Base-by-base conservation (phyloP, 306 rosid species). In the Boehmeria nivea region DNA sequence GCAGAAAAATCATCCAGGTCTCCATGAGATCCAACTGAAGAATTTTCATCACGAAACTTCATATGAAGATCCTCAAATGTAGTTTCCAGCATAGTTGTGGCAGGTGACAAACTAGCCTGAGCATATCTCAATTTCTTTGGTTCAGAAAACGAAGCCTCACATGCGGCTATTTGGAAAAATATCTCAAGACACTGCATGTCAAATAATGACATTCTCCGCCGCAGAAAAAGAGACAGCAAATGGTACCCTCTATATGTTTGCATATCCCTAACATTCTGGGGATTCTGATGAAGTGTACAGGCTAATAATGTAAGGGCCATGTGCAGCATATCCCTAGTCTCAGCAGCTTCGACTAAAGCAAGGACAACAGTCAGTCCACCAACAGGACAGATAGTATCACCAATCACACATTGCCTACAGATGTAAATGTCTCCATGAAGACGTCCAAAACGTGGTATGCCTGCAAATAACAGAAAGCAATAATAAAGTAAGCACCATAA, bases 391-490 rank as follows among this genome's bases (percentile, higher is more conserved):
- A 93, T 77, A 39, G 82, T 83, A 66, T 88, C 94, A 31, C 99
- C 99, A 73, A 93, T 85, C 67, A 87, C 83, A 57, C 84, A 75
- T 70, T 85, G 94, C 75, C 81, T 85, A 63, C 99, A 93, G 44
- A 93, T 46, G 71, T 71, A 83, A 70, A 74, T 69, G 65, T 93
- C 88, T 63, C 99, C 99, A 72, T 81, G 79, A 59, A 93, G 89
- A 66, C 95, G 99, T 74, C 99, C 99, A 85, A 83, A 81, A 34
- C 99, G 99, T 7, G 99, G 99, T 75, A 93, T 93, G 77, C 99
- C 99, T 93, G 78, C 67, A 76, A 15, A 42, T 58, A 42, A 26
- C 23, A 63, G 63, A 50, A 57, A 38, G 57, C 64, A 50, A 60
- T 48, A 69, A 54, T 20, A 45, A 70, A 63, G 43, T 57, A 52